Evolutionary conservation across 352 stramenopile species (phyloP), one percentile per base, ranked within the genome.

Genomic region (Phytophthora kernoviae): DNA sequence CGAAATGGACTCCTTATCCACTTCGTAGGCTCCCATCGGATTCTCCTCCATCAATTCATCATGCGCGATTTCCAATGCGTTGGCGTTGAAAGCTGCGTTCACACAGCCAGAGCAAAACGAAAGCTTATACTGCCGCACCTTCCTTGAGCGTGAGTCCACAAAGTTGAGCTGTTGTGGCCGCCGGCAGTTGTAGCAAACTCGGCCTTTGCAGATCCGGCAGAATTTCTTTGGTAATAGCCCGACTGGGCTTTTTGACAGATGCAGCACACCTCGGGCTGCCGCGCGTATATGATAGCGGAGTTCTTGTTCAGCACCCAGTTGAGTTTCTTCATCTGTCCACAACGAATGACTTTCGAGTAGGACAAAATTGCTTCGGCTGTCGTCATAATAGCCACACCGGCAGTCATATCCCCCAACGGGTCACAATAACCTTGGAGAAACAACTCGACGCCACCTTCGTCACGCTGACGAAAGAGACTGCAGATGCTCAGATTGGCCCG

Each of bases 401-500:
- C 54, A 14, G 60, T 52, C 61, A 75, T 62, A 39, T 70, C 45
- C 27, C 66, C 66, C 26, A 75, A 40, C 20, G 61, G 66, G 30
- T 71, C 66, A 24, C 61, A 68, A 27, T 71, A 62, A 14, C 52
- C 62, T 48, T 67, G 60, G 52, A 68, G 12, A 44, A 77, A 84
- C 3, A 84, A 47, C 58, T 84, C 75, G 1, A 84, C 57, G 43
- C 61, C 61, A 36, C 61, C 51, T 47, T 81, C 68, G 11, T 67
- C 58, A 50, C 62, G 68, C 39, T 84, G 72, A 12, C 70, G 59
- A 54, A 78, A 84, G 26, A 84, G 49, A 11, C 60, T 74, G 58
- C 75, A 84, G 43, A 81, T 73, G n/a, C 69, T 80, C 7, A 84
- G 51, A 48, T 78, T 81, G 17, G 65, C 75, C 5, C 75, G 71